A percentile compares a stretch with the other conserved stretches of the same genome.
Evolutionary conservation across 2,329 filamentous ascomycete species (phyloP).

Genomic region (Aspergillus sp.): DNA sequence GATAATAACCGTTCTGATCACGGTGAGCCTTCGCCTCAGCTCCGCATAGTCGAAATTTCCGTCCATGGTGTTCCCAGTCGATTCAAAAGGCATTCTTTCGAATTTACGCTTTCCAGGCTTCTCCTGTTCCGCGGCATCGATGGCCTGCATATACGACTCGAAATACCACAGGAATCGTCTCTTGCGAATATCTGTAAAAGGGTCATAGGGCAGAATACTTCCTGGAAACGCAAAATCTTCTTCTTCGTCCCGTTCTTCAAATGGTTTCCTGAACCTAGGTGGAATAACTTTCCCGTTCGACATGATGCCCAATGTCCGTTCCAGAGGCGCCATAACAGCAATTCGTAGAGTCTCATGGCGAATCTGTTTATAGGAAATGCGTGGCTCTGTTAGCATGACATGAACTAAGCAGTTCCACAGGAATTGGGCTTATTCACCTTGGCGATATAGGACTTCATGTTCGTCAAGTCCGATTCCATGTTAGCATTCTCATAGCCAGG

Average conservation of each 20-base stretch:
- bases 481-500: constrained; percentile 82
- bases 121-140: constrained; percentile 52
- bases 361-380: constrained; percentile 53
- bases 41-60: constrained; percentile 78
- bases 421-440: constrained; percentile 56
- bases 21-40: constrained; percentile 63
- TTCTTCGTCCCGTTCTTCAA: constrained; percentile 24
- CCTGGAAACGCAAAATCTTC: constrained; percentile 43
- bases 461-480: constrained; percentile 63
- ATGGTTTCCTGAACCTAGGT: constrained; percentile 6
- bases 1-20: constrained; percentile 66
- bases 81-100: constrained; percentile 83
- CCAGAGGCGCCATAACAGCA: constrained; percentile 78
- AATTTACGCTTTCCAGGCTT: constrained; percentile 64
- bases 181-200: constrained; percentile 87
- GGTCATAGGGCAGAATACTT: constrained; percentile 61
- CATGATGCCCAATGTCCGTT: constrained; percentile 68
- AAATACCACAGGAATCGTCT: constrained; percentile 94
- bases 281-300: constrained; percentile 43
- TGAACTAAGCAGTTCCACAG: not conserved
- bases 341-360: constrained; percentile 85
- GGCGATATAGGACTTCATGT: constrained; percentile 69
- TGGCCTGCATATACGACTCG: constrained; percentile 72
- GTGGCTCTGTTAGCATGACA: constrained; percentile 1
- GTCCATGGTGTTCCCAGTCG: constrained; percentile 71